phyloP scores from a whole-genome alignment of 257 asterid species.

The Solanum etuberosum region DNA sequence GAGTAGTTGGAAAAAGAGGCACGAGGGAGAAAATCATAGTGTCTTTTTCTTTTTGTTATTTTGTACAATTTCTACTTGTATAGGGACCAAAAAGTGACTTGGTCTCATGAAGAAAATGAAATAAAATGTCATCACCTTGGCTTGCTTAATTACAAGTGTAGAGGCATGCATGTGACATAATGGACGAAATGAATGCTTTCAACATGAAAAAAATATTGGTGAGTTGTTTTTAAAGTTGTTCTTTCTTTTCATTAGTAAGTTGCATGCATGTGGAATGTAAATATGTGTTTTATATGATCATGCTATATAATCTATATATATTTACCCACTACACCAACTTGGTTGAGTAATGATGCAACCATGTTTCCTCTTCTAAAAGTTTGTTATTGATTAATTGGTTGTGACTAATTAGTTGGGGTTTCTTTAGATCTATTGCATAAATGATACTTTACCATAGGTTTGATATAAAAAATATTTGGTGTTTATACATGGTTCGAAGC shows the following conservation, averaged over 20 bases:
- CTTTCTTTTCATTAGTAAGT: not conserved
- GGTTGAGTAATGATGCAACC: not conserved
- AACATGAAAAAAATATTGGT: not conserved
- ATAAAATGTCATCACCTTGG: not conserved
- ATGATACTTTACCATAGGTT: not conserved
- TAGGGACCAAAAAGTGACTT: not conserved
- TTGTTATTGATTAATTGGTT: not conserved
- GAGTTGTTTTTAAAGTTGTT: not conserved
- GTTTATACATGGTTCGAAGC: rapidly evolving
- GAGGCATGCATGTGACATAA: not conserved
- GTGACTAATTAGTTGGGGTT: not conserved
- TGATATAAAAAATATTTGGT: not conserved
- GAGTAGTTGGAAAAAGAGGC: not conserved
- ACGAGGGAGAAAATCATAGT: not conserved
- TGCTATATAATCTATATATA: not conserved
- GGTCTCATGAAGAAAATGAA: not conserved
- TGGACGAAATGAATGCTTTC: slow-evolving; percentile 1
- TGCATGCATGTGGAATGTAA: not conserved
- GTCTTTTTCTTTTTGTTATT: not conserved
- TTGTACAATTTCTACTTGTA: not conserved
- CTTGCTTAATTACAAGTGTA: not conserved
- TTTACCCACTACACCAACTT: not conserved
- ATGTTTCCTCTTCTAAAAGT: not conserved
- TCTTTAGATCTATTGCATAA: not conserved
- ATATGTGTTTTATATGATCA: not conserved